Evolutionary conservation across 2,329 filamentous ascomycete genomes (phyloP).

Genomic region (Phialocephala subalpina): DNA sequence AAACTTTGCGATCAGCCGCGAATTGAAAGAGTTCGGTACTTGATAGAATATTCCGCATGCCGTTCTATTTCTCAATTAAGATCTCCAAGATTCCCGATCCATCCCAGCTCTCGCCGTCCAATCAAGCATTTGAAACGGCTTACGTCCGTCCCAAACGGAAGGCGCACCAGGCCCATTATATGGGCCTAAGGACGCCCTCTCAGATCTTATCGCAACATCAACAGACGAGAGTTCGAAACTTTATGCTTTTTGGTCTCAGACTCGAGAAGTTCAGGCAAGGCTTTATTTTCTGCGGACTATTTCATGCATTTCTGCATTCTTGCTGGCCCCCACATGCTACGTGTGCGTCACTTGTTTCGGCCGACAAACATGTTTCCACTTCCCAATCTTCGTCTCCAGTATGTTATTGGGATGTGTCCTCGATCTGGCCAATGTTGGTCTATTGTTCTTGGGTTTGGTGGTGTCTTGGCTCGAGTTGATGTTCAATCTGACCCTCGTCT

Average conservation of each 20-base stretch:
- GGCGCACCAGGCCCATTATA: neutral
- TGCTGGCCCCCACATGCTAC: neutral
- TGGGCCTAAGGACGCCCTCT: neutral
- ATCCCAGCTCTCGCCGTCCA: slow-evolving; percentile 3
- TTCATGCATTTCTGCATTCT: neutral
- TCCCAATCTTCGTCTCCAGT: too few species aligned
- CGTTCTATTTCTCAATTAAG: neutral
- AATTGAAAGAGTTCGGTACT: neutral
- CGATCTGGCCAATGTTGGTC: neutral
- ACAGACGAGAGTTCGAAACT: neutral
- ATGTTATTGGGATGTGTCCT: too few species aligned
- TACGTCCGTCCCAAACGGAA: slow-evolving; percentile 1
- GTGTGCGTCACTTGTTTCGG: slow-evolving; percentile 5
- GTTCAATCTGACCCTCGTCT: slow-evolving; percentile 2
- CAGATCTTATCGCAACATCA: slow-evolving; percentile 2
- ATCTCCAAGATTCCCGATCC: neutral
- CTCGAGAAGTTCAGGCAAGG: neutral
- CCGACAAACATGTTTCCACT: neutral
- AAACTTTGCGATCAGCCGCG: neutral
- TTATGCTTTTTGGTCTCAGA: slow-evolving; percentile 10
- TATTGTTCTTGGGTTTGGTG: neutral
- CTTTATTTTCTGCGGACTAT: neutral
- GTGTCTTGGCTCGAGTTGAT: slow-evolving; percentile 6
- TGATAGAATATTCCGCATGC: neutral
- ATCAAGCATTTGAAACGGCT: slow-evolving; percentile 13